phyloP scores from a whole-genome alignment of 208 protist genomes.

The Angomonas deanei region DNA sequence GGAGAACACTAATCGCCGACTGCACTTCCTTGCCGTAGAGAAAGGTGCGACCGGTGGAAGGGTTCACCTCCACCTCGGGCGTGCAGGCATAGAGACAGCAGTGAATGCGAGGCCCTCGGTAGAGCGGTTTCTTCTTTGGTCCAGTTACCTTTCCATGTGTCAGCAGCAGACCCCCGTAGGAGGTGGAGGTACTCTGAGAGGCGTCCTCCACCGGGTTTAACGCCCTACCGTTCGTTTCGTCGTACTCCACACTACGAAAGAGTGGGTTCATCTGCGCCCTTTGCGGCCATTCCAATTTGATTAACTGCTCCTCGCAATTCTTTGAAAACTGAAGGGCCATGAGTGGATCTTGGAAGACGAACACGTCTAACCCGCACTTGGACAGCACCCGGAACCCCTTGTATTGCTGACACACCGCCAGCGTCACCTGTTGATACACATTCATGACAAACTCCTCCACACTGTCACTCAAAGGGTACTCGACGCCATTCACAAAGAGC shows the following conservation, averaged over 20 bases:
- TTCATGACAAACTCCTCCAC: constrained; percentile 62
- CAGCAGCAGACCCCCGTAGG: not conserved
- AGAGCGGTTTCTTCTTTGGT: constrained; percentile 51
- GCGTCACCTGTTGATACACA: constrained; percentile 24
- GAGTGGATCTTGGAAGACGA: constrained; percentile 64
- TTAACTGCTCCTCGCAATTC: constrained; percentile 60
- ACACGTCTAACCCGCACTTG: constrained; percentile 47
- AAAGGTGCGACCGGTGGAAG: constrained; percentile 45
- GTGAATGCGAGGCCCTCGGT: constrained; percentile 77
- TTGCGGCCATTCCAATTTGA: constrained; percentile 46
- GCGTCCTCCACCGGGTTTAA: not conserved
- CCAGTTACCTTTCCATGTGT: not conserved
- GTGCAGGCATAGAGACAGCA: constrained; percentile 77
- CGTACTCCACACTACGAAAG: constrained; percentile 1
- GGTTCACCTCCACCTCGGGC: constrained; percentile 59
- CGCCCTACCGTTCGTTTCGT: not conserved
- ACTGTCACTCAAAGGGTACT: constrained; percentile 13
- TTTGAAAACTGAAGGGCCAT: constrained; percentile 62
- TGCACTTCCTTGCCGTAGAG: constrained; percentile 63
- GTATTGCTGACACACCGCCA: constrained; percentile 20
- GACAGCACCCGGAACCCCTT: constrained; percentile 20
- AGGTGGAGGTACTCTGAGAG: not conserved
- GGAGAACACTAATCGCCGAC: constrained; percentile 42
- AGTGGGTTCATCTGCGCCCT: not conserved
- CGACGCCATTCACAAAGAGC: constrained; percentile 50